Base-by-base conservation (phyloP, 2,329 filamentous ascomycete species). In the Scytalidium lignicola region DNA sequence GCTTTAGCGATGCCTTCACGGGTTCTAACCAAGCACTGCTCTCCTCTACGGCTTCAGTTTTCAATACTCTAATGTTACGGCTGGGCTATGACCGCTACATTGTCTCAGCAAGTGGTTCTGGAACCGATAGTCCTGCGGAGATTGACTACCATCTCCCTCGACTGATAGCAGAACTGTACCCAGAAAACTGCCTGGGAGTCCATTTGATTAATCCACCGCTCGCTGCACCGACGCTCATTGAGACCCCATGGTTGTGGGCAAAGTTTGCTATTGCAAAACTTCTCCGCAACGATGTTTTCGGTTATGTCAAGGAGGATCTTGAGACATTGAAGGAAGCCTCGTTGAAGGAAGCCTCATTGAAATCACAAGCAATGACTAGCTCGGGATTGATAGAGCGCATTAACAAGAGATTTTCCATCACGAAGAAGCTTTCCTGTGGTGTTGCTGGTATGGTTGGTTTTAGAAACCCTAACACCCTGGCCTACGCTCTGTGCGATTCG, bases 401-500 rank as follows among this genome's bases (percentile, higher is more conserved):
- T 10, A 20, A 19, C 15, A 43, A 47, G 17, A 19, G 40, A 21
- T 46, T 45, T 1, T 46, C 53, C 4, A 39, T 55, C 15, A 23
- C 54, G 44, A 26, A 23, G 22, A 42, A n/a, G 12, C 47, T 23
- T 13, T 43, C 15, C 3, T 45, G 42, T 21, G 51, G 57, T 42
- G 47, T 46, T 8, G 45, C 56, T 7, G 54, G 50, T 13, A 42
- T 51, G 42, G 21, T 61, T 4, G 58, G 58, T 2, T 39, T 63
- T 21, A 51, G 53, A 39, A 56, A 64, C 43, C 58, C 61, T 2
- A 58, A 59, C 52, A 80, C 78, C 0, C 65, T 81, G 2, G 68
- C 79, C 0, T 84, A 83, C 55, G 80, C 79, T 1, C 69, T 84
- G 2, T 82, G 79, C 58, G 80, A 84, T 62, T 83, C 80, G 3